Percentiles rank a stretch among this genome's conserved stretches.
Evolutionary conservation across 1,284 basidiomycete species (phyloP).

Genomic region (Ustilago sp.): DNA sequence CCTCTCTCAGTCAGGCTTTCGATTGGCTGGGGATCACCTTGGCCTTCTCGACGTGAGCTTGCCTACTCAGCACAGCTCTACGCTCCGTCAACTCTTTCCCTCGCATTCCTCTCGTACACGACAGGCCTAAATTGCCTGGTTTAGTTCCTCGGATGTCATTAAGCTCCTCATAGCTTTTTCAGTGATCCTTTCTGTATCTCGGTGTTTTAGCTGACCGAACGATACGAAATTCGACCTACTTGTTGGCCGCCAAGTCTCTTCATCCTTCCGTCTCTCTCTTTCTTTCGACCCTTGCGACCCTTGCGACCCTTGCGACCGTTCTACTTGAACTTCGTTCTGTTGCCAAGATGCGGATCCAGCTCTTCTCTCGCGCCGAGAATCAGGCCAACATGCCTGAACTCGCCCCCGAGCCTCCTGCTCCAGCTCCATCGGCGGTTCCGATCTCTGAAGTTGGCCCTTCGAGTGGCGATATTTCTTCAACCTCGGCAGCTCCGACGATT

Average conservation of each 20-base stretch:
- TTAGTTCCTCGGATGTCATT: conserved; percentile 17
- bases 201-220: conserved; percentile 55
- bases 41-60: neutral
- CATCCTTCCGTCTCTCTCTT: neutral
- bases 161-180: conserved; percentile 17
- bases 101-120: neutral
- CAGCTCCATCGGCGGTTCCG: neutral
- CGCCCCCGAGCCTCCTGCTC: neutral
- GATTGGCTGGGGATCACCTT: neutral
- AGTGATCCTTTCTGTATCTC: conserved; percentile 21
- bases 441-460: neutral
- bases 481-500: neutral
- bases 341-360: conserved; percentile 2
- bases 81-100: conserved; percentile 1
- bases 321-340: neutral
- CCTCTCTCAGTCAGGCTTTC: neutral
- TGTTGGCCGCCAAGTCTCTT: conserved; percentile 8
- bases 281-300: no score
- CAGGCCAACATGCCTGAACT: neutral
- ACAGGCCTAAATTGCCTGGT: conserved; percentile 6
- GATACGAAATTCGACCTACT: conserved; percentile 28
- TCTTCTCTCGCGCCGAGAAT: conserved; percentile 7
- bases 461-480: no score
- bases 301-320: neutral
- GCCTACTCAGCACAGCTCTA: neutral